phyloP scores from a whole-genome alignment of 257 asterid genomes.

The Penstemon barbatus region DNA sequence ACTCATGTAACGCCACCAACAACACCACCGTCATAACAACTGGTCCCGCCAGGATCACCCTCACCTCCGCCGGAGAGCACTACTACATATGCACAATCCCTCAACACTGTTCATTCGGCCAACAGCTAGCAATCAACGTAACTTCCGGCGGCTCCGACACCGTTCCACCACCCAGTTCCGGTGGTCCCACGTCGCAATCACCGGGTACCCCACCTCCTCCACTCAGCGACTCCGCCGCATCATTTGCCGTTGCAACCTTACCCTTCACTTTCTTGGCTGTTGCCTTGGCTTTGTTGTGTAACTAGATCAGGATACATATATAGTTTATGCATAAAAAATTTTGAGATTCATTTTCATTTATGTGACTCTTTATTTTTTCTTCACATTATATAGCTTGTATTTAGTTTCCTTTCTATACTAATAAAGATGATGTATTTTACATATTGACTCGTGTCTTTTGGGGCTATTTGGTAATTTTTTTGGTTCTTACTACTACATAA shows the following conservation, averaged over 20 bases:
- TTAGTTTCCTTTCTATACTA: slow-evolving; percentile 7
- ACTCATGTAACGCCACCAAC: slow-evolving; percentile 54
- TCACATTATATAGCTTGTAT: slow-evolving; percentile 9
- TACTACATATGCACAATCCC: slow-evolving; percentile 62
- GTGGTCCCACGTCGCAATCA: slow-evolving; percentile 30
- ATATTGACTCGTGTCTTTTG: background rate
- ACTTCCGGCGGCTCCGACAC: slow-evolving; percentile 32
- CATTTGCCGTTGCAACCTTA: slow-evolving; percentile 41
- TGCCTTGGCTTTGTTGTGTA: slow-evolving; percentile 53
- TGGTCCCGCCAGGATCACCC: slow-evolving; percentile 62
- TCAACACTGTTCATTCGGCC: slow-evolving; percentile 58
- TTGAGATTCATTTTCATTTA: slow-evolving; percentile 14
- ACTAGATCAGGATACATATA: slow-evolving; percentile 17
- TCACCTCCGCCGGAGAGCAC: slow-evolving; percentile 58
- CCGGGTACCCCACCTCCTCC: slow-evolving; percentile 44
- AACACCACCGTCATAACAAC: slow-evolving; percentile 30
- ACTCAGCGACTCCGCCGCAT: slow-evolving; percentile 47
- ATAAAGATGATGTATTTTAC: slow-evolving; percentile 16
- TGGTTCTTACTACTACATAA: too few species aligned
- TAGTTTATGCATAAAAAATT: slow-evolving; percentile 5
- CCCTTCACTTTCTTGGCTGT: slow-evolving; percentile 62
- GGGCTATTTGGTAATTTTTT: too few species aligned
- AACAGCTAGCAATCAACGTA: slow-evolving; percentile 69
- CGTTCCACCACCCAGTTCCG: slow-evolving; percentile 37
- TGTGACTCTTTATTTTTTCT: slow-evolving; percentile 22